These are phyloP conservation scores for Fusarium begoniae DNA, from an alignment of 2,329 filamentous ascomycete genomes.

Conservation along the genomic window DNA sequence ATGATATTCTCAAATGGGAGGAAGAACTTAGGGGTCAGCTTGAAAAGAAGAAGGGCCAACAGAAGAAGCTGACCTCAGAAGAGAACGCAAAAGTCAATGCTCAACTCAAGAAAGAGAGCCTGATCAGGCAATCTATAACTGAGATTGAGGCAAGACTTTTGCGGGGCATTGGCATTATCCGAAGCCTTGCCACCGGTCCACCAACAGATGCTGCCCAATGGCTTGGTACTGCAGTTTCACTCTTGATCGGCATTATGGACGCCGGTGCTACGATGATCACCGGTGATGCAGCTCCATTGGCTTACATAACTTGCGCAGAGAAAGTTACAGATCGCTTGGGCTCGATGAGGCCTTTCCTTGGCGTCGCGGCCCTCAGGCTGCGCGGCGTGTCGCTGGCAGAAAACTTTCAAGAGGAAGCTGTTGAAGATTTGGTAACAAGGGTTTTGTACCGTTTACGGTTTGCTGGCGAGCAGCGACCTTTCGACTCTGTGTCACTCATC, in stretches of 20 bases:
- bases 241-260: conserved; percentile 77
- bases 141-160: conserved; percentile 75
- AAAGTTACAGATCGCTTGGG: conserved; percentile 80
- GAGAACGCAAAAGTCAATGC: conserved; percentile 91
- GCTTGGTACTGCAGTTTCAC: conserved; percentile 83
- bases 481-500: conserved; percentile 86
- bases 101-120: conserved; percentile 86
- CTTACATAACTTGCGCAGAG: conserved; percentile 82
- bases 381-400: conserved; percentile 78
- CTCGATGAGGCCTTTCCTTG: conserved; percentile 81
- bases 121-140: conserved; percentile 78
- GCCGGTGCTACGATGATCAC: conserved; percentile 84
- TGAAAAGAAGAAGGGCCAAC: conserved; percentile 90
- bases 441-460: conserved; percentile 92
- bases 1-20: conserved; percentile 97
- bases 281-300: conserved; percentile 78
- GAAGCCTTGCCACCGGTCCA: conserved; percentile 82
- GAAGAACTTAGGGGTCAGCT: conserved; percentile 87
- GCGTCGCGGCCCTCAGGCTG: conserved; percentile 84
- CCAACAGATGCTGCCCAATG: conserved; percentile 89
- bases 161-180: conserved; percentile 87
- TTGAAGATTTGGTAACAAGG: conserved; percentile 85
- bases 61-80: conserved; percentile 90
- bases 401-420: conserved; percentile 78
- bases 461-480: conserved; percentile 90